Conservation (phyloP, 2,329 filamentous ascomycete species). For the Sarocladium kiliense region DNA sequence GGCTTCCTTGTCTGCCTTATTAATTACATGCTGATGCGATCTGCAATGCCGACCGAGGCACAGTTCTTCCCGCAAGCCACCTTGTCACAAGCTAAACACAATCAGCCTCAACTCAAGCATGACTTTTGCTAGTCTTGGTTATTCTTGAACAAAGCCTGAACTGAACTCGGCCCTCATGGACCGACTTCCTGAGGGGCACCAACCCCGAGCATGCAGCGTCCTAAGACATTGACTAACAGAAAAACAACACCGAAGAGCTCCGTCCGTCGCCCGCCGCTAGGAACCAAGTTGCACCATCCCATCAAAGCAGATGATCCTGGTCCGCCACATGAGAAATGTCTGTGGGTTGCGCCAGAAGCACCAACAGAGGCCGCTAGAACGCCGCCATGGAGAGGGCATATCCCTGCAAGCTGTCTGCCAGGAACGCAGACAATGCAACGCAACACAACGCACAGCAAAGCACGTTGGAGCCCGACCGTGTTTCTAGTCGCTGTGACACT, state of each 20-base stretch:
- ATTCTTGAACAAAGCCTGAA: neutral
- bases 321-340: constrained; percentile 5
- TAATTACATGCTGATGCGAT: neutral
- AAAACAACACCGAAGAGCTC: no score
- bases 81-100: neutral
- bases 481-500: no score
- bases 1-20: no score
- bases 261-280: no score
- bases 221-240: neutral
- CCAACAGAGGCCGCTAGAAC: neutral
- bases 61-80: no score
- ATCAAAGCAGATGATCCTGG: neutral
- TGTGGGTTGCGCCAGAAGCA: neutral
- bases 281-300: no score
- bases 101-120: neutral
- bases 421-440: no score
- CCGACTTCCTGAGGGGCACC: neutral
- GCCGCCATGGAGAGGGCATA: no score
- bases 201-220: neutral
- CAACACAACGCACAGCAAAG: no score
- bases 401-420: no score
- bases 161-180: neutral
- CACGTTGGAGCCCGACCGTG: no score
- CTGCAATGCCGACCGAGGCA: neutral
- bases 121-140: neutral